These are phyloP conservation scores for Paramyrothecium sp. DNA, from an alignment of 2,329 filamentous ascomycete genomes.

Conservation along the genomic window DNA sequence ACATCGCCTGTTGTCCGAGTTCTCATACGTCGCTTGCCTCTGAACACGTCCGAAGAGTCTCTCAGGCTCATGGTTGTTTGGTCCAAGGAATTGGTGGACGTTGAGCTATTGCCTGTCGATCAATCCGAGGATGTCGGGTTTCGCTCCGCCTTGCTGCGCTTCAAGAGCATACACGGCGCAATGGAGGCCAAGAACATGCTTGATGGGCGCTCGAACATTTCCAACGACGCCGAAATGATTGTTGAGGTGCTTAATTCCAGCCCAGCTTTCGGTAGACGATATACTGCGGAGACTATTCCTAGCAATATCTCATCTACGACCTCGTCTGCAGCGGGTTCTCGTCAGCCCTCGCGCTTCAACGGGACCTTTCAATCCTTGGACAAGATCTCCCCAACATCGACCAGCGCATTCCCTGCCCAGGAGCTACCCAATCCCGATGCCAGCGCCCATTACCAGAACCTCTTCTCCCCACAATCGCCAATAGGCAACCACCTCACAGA, in stretches of 20 bases:
- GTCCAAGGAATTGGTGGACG: conserved; percentile 52
- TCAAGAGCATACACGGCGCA: conserved; percentile 52
- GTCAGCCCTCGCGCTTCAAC: conserved; percentile 60
- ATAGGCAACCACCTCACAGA: conserved; percentile 69
- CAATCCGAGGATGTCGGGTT: conserved; percentile 49
- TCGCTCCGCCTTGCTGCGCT: conserved; percentile 51
- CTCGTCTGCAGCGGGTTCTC: conserved; percentile 40
- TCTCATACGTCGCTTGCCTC: conserved; percentile 53
- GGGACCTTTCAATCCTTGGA: conserved; percentile 61
- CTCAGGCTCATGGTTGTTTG: conserved; percentile 58
- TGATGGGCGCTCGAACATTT: conserved; percentile 52
- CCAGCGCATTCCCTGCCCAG: conserved; percentile 46
- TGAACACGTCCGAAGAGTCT: conserved; percentile 51
- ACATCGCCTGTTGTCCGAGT: conserved; percentile 37
- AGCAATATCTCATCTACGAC: conserved; percentile 26
- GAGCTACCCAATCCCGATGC: conserved; percentile 60
- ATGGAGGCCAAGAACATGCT: conserved; percentile 56
- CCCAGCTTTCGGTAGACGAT: conserved; percentile 27
- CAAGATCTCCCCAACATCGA: conserved; percentile 60
- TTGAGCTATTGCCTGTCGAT: conserved; percentile 50
- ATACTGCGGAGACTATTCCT: conserved; percentile 17
- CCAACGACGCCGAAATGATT: conserved; percentile 49
- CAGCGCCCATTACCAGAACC: conserved; percentile 53
- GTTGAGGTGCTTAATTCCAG: conserved; percentile 56
- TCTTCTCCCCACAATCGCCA: conserved; percentile 73